Base-by-base conservation (phyloP, 768 basidiomycete genomes). In the Suillus decipiens region DNA sequence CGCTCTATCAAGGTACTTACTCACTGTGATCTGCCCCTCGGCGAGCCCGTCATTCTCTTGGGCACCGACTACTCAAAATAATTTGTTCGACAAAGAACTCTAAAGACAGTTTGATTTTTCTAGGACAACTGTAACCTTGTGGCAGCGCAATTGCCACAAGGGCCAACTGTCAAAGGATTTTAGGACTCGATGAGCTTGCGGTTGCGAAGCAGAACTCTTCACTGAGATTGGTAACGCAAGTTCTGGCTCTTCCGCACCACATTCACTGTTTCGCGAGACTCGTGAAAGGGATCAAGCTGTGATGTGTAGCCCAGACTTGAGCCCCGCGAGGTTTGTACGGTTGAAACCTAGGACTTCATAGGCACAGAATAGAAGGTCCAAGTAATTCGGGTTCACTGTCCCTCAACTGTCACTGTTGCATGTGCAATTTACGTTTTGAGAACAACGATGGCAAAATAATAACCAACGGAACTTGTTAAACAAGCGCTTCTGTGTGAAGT, bases 381-480 rank as follows among this genome's bases (percentile, higher is more conserved):
- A 39, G 58, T 48, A 51, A 37, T 8, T 19, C 45, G 22, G 47
- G 24, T 28, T 15, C 55, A 55, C n/a, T 51, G 34, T 28, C 28
- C 1, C 28, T 3, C 28, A 28, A 28, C 28, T 28, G 28, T 28
- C 28, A 22, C 41, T 19, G 50, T 37, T 51, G 17, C 28, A 51
- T 51, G 31, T 51, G 28, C 15, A 17, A 36, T 15, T 31, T 31
- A 58, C 67, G 67, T 64, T 60, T 64, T 31, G 60, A 58, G 72
- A 57, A 73, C 72, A 73, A 56, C 57, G 62, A 60, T 22, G 43
- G 43, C n/a, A 45, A 45, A 45, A 45, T 19, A 45, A 50, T 14
- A 9, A 45, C 24, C 14, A 48, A 48, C 7, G 12, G 42, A 53
- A 65, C 36, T n/a, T 28, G 42, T 43, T 43, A 22, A 3, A 62